Evolutionary conservation across 73 alveolate species (phyloP), one percentile per base, ranked within the genome.

Genomic region (Effrenium voratum): DNA sequence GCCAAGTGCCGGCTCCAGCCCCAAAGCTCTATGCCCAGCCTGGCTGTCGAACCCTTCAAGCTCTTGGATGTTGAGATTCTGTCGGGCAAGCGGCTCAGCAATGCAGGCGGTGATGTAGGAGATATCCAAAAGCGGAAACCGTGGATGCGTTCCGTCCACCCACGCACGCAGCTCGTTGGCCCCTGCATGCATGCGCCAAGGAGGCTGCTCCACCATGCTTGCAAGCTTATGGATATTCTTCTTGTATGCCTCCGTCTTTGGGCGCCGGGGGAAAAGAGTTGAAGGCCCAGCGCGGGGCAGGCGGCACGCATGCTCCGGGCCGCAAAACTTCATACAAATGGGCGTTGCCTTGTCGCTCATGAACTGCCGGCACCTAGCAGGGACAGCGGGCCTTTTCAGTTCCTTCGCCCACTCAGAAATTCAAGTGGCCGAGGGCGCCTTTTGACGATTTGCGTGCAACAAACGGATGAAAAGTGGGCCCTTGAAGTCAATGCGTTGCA

Each of bases 1-100:
- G n/a, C n/a, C n/a, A n/a, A n/a, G n/a, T n/a, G n/a, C n/a, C 15
- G 86, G 86, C 86, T 76, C 86, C 57, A 76, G 36, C 1, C 86
- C 86, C 2, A 40, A 52, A 41, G 86, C 60, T 76, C 52, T 70
- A 8, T 22, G 43, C 8, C 81, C 81, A 32, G 81, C 81, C 36
- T 32, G 43, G 44, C 36, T 28, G 81, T 70, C 81, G 24, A 70
- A n/a, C n/a, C n/a, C n/a, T n/a, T n/a, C n/a, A n/a, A n/a, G n/a
- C n/a, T n/a, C n/a, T n/a, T n/a, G n/a, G n/a, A n/a, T n/a, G n/a
- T n/a, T n/a, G n/a, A n/a, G n/a, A n/a, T n/a, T n/a, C n/a, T n/a
- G n/a, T n/a, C n/a, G n/a, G n/a, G n/a, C n/a, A n/a, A n/a, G n/a
- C n/a, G n/a, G n/a, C n/a, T n/a, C 26, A 26, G 30, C 34, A 13